phyloP scores from a whole-genome alignment of 2,329 filamentous ascomycete species.

The Orbilia oligospora region DNA sequence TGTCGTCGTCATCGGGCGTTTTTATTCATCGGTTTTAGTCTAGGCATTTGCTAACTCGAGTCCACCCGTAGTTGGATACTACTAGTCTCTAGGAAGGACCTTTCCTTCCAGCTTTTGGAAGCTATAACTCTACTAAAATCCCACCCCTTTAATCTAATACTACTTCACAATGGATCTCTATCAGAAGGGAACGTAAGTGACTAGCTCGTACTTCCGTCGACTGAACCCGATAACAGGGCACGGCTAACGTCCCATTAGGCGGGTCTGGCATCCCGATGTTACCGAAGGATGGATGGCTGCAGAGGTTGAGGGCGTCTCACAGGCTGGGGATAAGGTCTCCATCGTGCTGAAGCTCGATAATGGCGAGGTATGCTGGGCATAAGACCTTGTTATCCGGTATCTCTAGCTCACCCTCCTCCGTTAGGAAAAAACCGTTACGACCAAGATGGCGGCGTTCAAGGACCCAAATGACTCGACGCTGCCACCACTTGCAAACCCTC shows the following conservation, averaged over 20 bases:
- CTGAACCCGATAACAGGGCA: background rate
- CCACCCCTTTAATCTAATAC: slow-evolving; percentile 34
- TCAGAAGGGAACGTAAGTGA: slow-evolving; percentile 55
- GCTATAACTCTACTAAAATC: slow-evolving; percentile 25
- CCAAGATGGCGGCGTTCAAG: slow-evolving; percentile 81
- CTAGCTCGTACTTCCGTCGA: background rate
- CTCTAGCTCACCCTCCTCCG: slow-evolving; percentile 29
- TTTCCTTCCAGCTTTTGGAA: slow-evolving; percentile 31
- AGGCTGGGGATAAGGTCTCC: slow-evolving; percentile 87
- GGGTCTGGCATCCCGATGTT: slow-evolving; percentile 97
- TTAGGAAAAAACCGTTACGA: slow-evolving; percentile 84
- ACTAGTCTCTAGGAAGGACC: slow-evolving; percentile 40
- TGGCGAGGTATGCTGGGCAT: slow-evolving; percentile 79
- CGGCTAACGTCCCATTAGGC: slow-evolving; percentile 71
- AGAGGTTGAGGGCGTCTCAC: slow-evolving; percentile 87
- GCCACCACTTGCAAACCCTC: slow-evolving; percentile 96
- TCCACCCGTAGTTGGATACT: slow-evolving; percentile 33
- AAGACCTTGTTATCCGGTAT: slow-evolving; percentile 10
- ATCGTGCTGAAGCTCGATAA: slow-evolving; percentile 91
- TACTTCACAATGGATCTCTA: slow-evolving; percentile 57
- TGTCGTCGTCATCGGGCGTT: background rate
- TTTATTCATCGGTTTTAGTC: background rate
- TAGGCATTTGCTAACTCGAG: slow-evolving; percentile 5
- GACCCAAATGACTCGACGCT: slow-evolving; percentile 82
- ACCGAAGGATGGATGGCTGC: slow-evolving; percentile 98